Percentiles rank a stretch among this genome's conserved stretches.
phyloP scores from a whole-genome alignment of 306 rosid species.

The Trifolium subterraneum region DNA sequence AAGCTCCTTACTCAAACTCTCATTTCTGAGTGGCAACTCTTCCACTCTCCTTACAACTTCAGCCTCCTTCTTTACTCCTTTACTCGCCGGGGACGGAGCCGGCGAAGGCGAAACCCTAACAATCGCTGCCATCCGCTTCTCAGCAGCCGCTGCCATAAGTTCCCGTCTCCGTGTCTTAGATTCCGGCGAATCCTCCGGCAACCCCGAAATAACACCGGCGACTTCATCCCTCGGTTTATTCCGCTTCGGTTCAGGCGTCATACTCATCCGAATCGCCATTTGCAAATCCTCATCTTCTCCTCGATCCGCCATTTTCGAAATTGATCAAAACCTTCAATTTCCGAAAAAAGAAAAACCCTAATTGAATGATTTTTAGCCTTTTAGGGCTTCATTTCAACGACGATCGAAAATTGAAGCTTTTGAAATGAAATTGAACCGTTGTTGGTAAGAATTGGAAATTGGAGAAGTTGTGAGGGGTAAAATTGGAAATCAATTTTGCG shows the following conservation, averaged over 20 bases:
- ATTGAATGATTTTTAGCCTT: neutral
- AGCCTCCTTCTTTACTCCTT: conserved; percentile 38
- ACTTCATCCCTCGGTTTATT: conserved; percentile 76
- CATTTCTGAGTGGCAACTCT: conserved; percentile 47
- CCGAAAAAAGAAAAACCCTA: conserved; percentile 35
- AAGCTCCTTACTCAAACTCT: conserved; percentile 62
- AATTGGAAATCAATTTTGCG: conserved; percentile 36
- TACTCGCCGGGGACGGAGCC: conserved; percentile 4
- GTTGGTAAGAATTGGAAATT: conserved; percentile 20
- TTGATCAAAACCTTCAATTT: conserved; percentile 9
- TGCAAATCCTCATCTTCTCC: conserved; percentile 89
- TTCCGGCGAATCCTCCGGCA: conserved; percentile 67
- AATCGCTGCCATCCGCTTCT: conserved; percentile 70
- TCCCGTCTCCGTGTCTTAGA: conserved; percentile 71
- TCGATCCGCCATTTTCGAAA: conserved; percentile 78
- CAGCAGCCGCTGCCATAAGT: conserved; percentile 96
- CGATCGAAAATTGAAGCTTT: conserved; percentile 25
- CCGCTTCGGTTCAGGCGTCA: conserved; percentile 94
- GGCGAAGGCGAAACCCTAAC: conserved; percentile 37
- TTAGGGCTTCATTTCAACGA: conserved; percentile 55
- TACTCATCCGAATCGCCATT: conserved; percentile 89
- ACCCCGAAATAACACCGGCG: conserved; percentile 51
- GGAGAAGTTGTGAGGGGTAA: conserved; percentile 12
- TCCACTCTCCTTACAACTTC: conserved; percentile 51
- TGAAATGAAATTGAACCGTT: conserved; percentile 8